Base-by-base conservation (phyloP, 208 protist species). In the Trichomonas tenax region DNA sequence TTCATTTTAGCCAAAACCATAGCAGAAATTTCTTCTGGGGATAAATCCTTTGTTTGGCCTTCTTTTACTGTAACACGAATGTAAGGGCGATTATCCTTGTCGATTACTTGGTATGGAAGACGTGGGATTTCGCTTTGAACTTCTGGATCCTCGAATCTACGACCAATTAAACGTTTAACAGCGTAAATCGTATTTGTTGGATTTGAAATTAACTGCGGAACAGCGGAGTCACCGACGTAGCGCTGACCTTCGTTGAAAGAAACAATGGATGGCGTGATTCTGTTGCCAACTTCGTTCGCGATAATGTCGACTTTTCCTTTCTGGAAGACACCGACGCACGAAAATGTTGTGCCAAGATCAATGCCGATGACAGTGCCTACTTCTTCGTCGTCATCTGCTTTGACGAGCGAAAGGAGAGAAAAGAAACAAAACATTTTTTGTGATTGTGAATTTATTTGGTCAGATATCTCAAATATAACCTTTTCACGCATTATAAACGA, bases 221-320 rank as follows among this genome's bases (percentile, higher is more conserved):
- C 99, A 21, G 99, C 99, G 15, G 98, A 98, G 86, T 99, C 98
- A 95, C 99, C 96, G 90, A 97, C 96, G 8, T 97, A 96, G 11
- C 97, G 82, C 96, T 97, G 96, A 41, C 51, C 84, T 38, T 96
- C 98, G 95, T 98, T 99, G 98, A 99, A 99, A 31, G 99, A 99
- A 41, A 99, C 99, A 90, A 98, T 99, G 6, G 99, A 99, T n/a
- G 99, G 99, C 15, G 99, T 99, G 45, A 99, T 99, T 96, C 99
- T 98, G 97, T 99, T 99, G 97, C 99, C 99, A 93, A 99, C 98
- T 96, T 99, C 99, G 97, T 99, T 99, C 31, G 99, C 98, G 84
- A 99, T 99, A 96, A 99, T 99, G 97, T 99, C 98, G 6, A 98
- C 97, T 63, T 96, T 93, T 40, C 97, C 97, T 84, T 97, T 97